Base-by-base conservation (phyloP, 2,329 filamentous ascomycete species). In the Aspergillus sp. region DNA sequence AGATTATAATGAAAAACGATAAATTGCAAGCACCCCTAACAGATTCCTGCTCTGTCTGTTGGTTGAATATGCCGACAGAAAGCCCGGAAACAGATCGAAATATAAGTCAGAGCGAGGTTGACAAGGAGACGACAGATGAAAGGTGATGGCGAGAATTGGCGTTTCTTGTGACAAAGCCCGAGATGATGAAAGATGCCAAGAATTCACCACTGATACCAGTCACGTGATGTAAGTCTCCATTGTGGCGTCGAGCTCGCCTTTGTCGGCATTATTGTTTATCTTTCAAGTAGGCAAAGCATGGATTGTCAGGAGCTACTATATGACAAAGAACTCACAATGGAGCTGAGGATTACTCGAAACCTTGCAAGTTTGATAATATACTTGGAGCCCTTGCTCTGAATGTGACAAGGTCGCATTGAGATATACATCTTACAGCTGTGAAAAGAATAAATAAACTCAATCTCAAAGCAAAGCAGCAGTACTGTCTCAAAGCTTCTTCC, bases 131-230 rank as follows among this genome's bases (percentile, higher is more conserved):
- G 28, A 30, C 17, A 31, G 28, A 54, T 52, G 28, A 15, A 34
- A 66, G 59, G 28, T 25, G 31, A 49, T 57, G 53, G 34, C 34
- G 49, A 53, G 45, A 22, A 45, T 51, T 57, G n/a, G 50, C 23
- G 55, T 25, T n/a, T 41, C 7, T 11, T 38, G 47, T 51, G 47
- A 51, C 55, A 57, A 57, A 51, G 47, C 54, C 48, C 25, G 61
- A 53, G 64, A 66, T 68, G 62, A 66, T 65, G 64, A 64, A 63
- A 69, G 66, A 50, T 59, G 64, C 62, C 58, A 64, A 64, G 64
- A 54, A 17, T 48, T 23, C 34, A 41, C 31, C 56, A 46, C 49
- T 59, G 34, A 57, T 41, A 17, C 1, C 1, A 3, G 15, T 66
- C 68, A 70, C 64, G 64, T 66, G 67, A 45, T 48, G 1, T 15